Base-by-base conservation (phyloP, 2,329 filamentous ascomycete genomes). In the Exophiala bonariae region DNA sequence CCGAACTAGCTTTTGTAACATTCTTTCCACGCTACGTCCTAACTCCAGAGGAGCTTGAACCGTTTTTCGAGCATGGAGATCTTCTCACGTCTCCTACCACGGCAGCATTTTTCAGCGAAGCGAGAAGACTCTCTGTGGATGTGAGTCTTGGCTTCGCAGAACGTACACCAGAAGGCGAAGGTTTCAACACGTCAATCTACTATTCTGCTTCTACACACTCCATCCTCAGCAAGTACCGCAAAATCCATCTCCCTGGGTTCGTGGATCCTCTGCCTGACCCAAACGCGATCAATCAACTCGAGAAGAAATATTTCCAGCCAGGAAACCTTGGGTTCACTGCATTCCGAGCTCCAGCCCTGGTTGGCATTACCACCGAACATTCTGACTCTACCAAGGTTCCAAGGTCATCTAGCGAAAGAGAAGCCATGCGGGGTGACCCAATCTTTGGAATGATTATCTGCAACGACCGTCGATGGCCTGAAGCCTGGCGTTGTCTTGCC, bases 381-480 rank as follows among this genome's bases (percentile, higher is more conserved):
- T 18, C 14, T 8, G 22, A 30, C 10, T 32, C 35, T 9, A 18
- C n/a, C 9, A 34, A 14, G 13, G n/a, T 14, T 18, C 32, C 32
- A 34, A 18, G n/a, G 17, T 18, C 13, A 18, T 34, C 32, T 14
- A 26, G 23, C 23, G 23, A 26, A 26, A 11, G 23, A 26, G 23
- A 26, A 26, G 8, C 16, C 14, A 61, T 63, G 9, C 67, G 65
- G 43, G 72, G 73, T 2, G 76, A 80, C 56, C 73, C 76, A 3
- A 78, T 80, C 36, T 39, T 78, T 22, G 65, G 77, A 7, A 77
- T 78, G 74, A 65, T 79, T 58, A 77, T 79, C 41, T 79, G 77
- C 61, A 80, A 79, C 52, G 76, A 79, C 58, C 61, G 76, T 3
- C 64, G 76, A 10, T 79, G 76, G 77, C 66, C 72, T 2, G 77